Percentiles rank a stretch among this genome's conserved stretches.
phyloP scores from a whole-genome alignment of 345 rosid genomes.

The Camelina neglecta region DNA sequence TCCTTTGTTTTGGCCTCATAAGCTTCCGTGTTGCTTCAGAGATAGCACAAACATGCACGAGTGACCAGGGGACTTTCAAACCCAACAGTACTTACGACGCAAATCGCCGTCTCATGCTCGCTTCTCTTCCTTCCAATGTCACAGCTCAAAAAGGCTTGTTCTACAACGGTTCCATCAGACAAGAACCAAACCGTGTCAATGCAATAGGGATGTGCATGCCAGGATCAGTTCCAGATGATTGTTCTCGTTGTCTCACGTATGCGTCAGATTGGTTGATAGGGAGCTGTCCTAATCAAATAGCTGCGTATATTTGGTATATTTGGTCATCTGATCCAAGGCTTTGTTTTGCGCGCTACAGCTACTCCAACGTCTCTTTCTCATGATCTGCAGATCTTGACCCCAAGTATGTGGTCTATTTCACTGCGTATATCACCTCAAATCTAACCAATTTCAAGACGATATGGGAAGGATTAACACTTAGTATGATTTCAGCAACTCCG shows the following conservation, averaged over 20 bases:
- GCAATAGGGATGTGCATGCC: conserved; percentile 32
- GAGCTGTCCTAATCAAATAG: conserved; percentile 33
- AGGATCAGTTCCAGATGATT: conserved; percentile 27
- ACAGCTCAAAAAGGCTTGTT: conserved; percentile 29
- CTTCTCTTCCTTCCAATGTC: conserved; percentile 36
- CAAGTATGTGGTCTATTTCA: too few relatives aligned
- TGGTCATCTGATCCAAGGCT: too few relatives aligned
- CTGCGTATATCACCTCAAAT: too few relatives aligned
- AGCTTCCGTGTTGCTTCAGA: background rate
- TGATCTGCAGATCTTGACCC: too few relatives aligned
- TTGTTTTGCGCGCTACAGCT: too few relatives aligned
- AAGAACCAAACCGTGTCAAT: conserved; percentile 26
- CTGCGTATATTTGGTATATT: conserved; percentile 7
- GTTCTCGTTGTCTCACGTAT: conserved; percentile 16
- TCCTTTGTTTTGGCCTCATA: background rate
- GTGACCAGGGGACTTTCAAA: conserved; percentile 33
- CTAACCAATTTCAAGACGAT: too few relatives aligned
- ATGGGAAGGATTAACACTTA: too few relatives aligned
- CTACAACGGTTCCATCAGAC: conserved; percentile 32
- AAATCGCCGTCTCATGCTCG: conserved; percentile 27
- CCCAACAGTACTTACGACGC: conserved; percentile 16
- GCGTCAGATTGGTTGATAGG: background rate
- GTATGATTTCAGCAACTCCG: too few relatives aligned
- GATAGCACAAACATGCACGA: background rate
- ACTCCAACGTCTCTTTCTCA: too few relatives aligned